Evolutionary conservation across 805 yeast genomes (phyloP), one percentile per base, ranked within the genome.

Genomic region (Nakazawaea ambrosiae): DNA sequence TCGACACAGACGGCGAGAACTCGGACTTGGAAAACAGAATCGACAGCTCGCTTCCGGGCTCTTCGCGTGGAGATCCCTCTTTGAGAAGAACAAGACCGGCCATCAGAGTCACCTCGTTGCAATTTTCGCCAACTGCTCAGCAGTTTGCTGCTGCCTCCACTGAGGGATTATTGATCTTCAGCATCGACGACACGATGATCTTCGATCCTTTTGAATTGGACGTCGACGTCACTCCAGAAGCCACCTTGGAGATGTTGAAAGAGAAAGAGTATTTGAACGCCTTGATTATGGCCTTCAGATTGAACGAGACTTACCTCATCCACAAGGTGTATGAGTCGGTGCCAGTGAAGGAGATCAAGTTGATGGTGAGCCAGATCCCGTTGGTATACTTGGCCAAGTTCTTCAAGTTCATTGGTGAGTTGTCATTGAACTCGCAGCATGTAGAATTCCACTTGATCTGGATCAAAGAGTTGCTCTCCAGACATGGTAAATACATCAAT

Each of bases 161-260:
- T 0, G 97, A 90, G 57, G 98, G 98, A 7, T 63, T 92, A 32
- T 64, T 88, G 40, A 66, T 92, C 1, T 92, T 74, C 55, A 81
- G 95, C 1, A 73, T 88, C 27, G 94, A 90, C 57, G 79, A 78
- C 34, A 63, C 74, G 9, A 60, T 81, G 34, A 63, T 79, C 20
- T 92, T 92, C 54, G 98, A 92, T 65, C 98, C 98, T 24, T 86
- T 86, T 55, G 97, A 92, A 57, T 69, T 92, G 53, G 97, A 90
- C 54, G 66, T 88, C 33, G 97, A 92, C 49, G 77, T 90, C 20
- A 92, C 98, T 0, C 94, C 96, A 1, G 83, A 76, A 32, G 64
- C 83, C 4, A 81, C 88, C 0, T 41, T 75, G 24, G 81, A 75
- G 38, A 71, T 77, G 5, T 61, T 89, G 29, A 47, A 61, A 6